Evolutionary conservation across 345 rosid species (phyloP), one percentile per base, ranked within the genome.

Genomic region (Salix udensis): DNA sequence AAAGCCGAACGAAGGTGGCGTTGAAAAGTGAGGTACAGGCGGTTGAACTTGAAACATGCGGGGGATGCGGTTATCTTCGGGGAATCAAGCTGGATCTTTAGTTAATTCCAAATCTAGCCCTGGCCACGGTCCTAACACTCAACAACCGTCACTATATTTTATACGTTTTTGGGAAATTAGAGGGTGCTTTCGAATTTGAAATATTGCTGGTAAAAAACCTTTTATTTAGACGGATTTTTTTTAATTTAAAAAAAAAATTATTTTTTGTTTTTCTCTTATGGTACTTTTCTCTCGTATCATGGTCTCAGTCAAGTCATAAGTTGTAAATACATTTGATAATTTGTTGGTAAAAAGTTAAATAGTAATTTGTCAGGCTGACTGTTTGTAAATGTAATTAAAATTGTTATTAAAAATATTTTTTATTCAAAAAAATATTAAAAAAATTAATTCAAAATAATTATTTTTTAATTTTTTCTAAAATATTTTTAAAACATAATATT

Each of bases 1-100:
- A 37, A 71, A 71, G 26, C 46, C 16, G n/a, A 42, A 6, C 7
- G 24, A 28, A 67, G 58, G 24, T 12, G 28, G 62, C 42, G 65
- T 19, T 42, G 67, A 80, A 65, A 71, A 37, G 69, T 58, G 30
- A 67, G 44, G 21, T 24, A 60, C 28, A 78, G 70, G 65, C 70
- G 66, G 80, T 70, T 80, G 70, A 31, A 31, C 34, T 31, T 31
- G 34, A 39, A 39, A 23, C 78, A 40, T 31, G 75, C 52, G 72
- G 79, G 75, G 69, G 52, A 68, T 79, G 48, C 76, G 72, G 77
- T 74, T 74, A 75, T 69, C 78, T 77, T 85, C 82, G 84, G 75
- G 30, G 50, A 65, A 70, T 46, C 79, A 16, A 68, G 76, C 71
- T 62, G 80, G 24, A 8, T 34, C 14, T 34, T 39, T n/a, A n/a